Percentiles rank a stretch among this genome's conserved stretches.
Evolutionary conservation across 148 eudicot genomes (phyloP).

Genomic region (Chenopodium quinoa): DNA sequence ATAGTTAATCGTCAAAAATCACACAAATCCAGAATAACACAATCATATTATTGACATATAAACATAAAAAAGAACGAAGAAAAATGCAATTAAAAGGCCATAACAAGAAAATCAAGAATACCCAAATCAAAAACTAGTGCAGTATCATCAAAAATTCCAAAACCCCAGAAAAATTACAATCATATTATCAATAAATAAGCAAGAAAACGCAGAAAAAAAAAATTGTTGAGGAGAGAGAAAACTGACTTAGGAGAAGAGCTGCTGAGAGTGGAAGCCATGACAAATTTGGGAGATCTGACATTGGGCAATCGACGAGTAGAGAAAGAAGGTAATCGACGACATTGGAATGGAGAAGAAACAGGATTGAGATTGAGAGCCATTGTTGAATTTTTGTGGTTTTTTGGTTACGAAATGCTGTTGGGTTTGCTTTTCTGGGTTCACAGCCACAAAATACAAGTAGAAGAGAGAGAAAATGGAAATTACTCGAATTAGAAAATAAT

Average conservation of each 20-base stretch:
- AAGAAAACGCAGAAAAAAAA: not conserved
- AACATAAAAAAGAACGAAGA: too few relatives aligned
- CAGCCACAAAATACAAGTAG: slow-evolving; percentile 18
- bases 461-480: not conserved
- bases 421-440: slow-evolving; percentile 15
- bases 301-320: slow-evolving; percentile 23
- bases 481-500: not conserved
- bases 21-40: not conserved
- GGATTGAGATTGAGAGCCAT: slow-evolving; percentile 36
- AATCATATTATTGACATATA: not conserved
- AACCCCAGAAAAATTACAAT: not conserved
- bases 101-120: too few relatives aligned
- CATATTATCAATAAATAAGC: not conserved
- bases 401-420: not conserved
- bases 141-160: not conserved
- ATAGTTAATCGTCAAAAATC: not conserved
- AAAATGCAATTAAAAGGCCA: not conserved
- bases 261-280: slow-evolving; percentile 41
- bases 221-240: not conserved
- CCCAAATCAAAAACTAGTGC: not conserved
- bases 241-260: slow-evolving; percentile 32
- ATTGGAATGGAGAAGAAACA: slow-evolving; percentile 29
- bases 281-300: slow-evolving; percentile 34
- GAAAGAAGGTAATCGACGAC: slow-evolving; percentile 18
- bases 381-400: not conserved